These are phyloP conservation scores for Colletotrichum higginsianum DNA, from an alignment of 2,329 filamentous ascomycete species.

Conservation along the genomic window DNA sequence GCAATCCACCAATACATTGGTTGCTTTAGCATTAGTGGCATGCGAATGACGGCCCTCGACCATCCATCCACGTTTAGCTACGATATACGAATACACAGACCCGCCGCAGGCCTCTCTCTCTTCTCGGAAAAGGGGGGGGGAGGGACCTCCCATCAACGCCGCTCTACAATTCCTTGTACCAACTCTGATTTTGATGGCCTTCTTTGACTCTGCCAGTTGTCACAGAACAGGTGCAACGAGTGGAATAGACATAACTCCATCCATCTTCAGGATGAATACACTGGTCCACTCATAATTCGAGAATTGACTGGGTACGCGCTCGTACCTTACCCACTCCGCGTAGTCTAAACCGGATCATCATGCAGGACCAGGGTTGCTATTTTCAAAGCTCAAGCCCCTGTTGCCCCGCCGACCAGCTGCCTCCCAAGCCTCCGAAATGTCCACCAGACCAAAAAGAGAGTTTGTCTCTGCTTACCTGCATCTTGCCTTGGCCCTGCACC, in stretches of 20 bases:
- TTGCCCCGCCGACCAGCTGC: conserved; percentile 36
- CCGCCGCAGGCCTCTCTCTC: neutral
- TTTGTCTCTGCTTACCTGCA: conserved; percentile 31
- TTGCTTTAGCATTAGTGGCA: conserved; percentile 30
- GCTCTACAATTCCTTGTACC: neutral
- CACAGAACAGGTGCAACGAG: neutral
- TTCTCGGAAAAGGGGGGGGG: too few species aligned
- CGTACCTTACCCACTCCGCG: conserved; percentile 16
- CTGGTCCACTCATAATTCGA: conserved; percentile 10
- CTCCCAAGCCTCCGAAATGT: conserved; percentile 24
- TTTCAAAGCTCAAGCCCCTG: conserved; percentile 36
- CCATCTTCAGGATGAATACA: conserved; percentile 13
- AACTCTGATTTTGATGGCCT: neutral
- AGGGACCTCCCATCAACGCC: neutral
- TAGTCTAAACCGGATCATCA: conserved; percentile 40
- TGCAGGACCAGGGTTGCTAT: conserved; percentile 40
- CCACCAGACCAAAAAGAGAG: conserved; percentile 30
- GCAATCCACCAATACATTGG: neutral
- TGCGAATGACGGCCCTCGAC: conserved; percentile 20
- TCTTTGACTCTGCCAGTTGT: neutral
- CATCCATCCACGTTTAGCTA: neutral
- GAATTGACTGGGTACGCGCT: conserved; percentile 4
- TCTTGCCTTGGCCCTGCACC: neutral
- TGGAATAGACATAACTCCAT: neutral
- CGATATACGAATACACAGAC: neutral